phyloP scores from a whole-genome alignment of 345 rosid genomes.

The Theobroma cacao region DNA sequence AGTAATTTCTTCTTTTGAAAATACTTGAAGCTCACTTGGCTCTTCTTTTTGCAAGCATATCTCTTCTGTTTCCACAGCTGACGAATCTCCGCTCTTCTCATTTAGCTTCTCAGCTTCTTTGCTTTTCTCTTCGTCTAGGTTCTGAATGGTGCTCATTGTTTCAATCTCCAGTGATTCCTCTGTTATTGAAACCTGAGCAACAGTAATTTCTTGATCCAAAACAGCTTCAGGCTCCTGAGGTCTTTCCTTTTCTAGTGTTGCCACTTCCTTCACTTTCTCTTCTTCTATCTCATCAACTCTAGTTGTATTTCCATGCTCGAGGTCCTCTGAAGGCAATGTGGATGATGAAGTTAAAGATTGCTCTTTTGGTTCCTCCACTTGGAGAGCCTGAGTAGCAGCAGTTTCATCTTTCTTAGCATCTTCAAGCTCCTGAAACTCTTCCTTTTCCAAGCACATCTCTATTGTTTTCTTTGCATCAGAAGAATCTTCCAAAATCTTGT shows the following conservation, averaged over 20 bases:
- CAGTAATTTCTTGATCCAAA: not conserved
- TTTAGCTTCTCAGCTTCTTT: constrained; percentile 23
- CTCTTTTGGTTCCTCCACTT: constrained; percentile 1
- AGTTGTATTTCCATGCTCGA: not conserved
- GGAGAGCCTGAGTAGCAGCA: not conserved
- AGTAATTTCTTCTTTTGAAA: constrained; percentile 8
- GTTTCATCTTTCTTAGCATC: constrained; percentile 6
- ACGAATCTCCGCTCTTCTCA: constrained; percentile 10
- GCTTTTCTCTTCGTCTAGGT: constrained; percentile 23
- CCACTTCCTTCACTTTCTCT: not conserved
- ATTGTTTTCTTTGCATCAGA: not conserved
- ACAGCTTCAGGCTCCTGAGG: not conserved
- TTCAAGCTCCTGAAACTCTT: not conserved
- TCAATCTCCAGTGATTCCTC: constrained; percentile 15
- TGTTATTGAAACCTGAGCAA: constrained; percentile 6
- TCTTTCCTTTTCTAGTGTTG: not conserved
- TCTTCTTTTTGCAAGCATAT: constrained; percentile 18
- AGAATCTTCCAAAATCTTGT: not conserved
- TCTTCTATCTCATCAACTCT: not conserved
- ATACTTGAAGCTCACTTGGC: constrained; percentile 10
- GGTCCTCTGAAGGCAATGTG: not conserved
- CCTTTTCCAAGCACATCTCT: constrained; percentile 1
- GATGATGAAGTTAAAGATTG: not conserved
- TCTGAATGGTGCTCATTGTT: constrained; percentile 10
- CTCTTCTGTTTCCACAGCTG: constrained; percentile 9